Evolutionary conservation across 257 asterid species (phyloP).

Genomic region (Coffea eugenioides): DNA sequence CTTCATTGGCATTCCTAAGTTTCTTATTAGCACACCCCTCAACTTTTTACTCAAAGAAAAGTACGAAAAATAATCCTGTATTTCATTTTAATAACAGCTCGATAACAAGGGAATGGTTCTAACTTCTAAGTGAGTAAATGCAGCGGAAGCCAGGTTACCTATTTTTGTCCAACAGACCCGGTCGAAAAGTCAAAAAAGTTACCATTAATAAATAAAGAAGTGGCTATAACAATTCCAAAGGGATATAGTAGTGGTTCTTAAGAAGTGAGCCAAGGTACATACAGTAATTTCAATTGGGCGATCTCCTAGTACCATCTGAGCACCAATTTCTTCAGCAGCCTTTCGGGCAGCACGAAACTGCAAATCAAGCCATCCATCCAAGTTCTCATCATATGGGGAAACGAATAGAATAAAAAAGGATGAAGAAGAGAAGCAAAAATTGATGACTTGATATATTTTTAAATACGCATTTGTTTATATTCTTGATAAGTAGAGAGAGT

Average conservation of each 20-base stretch:
- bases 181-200: too few species aligned
- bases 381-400: too few species aligned
- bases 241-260: background rate
- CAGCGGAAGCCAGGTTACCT: too few species aligned
- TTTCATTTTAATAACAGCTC: too few species aligned
- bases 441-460: background rate
- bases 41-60: too few species aligned
- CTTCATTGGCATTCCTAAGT: too few species aligned
- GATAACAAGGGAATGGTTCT: too few species aligned
- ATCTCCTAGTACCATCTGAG: constrained; percentile 88
- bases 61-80: too few species aligned
- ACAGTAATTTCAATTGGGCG: constrained; percentile 94
- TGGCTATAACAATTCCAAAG: background rate
- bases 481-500: background rate
- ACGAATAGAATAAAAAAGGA: background rate
- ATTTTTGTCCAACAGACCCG: too few species aligned
- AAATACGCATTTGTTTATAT: background rate
- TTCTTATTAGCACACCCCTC: too few species aligned
- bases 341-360: constrained; percentile 94
- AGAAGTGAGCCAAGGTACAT: constrained; percentile 20
- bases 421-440: background rate
- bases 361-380: constrained; percentile 9
- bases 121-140: too few species aligned
- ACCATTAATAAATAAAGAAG: too few species aligned
- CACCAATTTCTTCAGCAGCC: constrained; percentile 83